A percentile compares a stretch with the other conserved stretches of the same genome.
Evolutionary conservation across 2,329 filamentous ascomycete genomes (phyloP).

Genomic region (Cordyceps militaris): DNA sequence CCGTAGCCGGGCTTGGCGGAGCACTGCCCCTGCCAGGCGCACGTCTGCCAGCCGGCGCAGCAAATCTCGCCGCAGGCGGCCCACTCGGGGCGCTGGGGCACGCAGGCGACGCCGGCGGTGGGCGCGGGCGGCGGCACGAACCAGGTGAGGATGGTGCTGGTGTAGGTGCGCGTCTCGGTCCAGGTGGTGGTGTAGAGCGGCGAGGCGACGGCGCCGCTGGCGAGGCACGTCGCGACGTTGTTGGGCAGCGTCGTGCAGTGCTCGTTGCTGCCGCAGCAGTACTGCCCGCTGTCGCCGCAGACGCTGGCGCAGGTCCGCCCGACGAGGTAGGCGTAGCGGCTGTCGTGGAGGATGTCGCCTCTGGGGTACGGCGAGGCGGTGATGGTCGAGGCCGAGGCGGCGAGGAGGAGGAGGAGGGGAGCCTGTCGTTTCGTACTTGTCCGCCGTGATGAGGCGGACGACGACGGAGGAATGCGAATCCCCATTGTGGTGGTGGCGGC

Average conservation of each 20-base stretch:
- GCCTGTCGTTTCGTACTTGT: not conserved
- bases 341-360: conserved; percentile 36
- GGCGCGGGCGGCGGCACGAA: conserved; percentile 38
- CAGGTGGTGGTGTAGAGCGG: conserved; percentile 49
- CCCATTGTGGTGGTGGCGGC: not conserved
- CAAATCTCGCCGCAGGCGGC: conserved; percentile 61
- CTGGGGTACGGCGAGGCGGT: conserved; percentile 42
- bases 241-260: conserved; percentile 43
- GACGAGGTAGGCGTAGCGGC: conserved; percentile 44
- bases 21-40: conserved; percentile 53
- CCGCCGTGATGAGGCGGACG: conserved; percentile 9
- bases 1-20: conserved; percentile 43
- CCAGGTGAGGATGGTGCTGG: conserved; percentile 49
- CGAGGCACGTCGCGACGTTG: conserved; percentile 44
- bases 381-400: conserved; percentile 23
- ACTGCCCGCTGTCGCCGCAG: conserved; percentile 49
- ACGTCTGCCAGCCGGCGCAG: conserved; percentile 64
- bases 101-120: conserved; percentile 40
- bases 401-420: conserved; percentile 31
- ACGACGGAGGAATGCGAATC: conserved; percentile 11
- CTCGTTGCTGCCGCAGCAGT: conserved; percentile 45
- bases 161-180: conserved; percentile 54
- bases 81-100: conserved; percentile 45
- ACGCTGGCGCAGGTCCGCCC: conserved; percentile 42
- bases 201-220: conserved; percentile 25